Conservation (phyloP, 768 basidiomycete species). For the Podaxis mareebaensis region DNA sequence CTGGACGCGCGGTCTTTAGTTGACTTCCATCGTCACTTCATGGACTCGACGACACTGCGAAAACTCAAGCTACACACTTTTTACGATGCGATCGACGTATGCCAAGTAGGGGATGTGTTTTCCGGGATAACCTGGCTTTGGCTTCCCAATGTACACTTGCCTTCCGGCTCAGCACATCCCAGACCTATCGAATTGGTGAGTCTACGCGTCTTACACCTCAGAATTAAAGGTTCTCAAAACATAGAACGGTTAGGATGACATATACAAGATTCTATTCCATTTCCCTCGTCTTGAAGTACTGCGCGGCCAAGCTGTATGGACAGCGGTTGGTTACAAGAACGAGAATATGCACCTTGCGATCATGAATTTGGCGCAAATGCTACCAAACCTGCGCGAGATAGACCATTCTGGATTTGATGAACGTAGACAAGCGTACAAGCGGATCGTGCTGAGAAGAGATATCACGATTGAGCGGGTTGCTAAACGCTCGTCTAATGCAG, state of each 20-base stretch:
- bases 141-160: conserved; percentile 31
- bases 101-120: conserved; percentile 36
- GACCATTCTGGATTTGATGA: conserved; percentile 40
- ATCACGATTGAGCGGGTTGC: not conserved
- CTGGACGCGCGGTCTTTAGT: conserved; percentile 31
- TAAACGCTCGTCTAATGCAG: not conserved
- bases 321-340: conserved; percentile 34
- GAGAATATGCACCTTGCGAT: conserved; percentile 43
- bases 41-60: conserved; percentile 31
- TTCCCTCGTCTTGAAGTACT: conserved; percentile 46
- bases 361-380: conserved; percentile 36
- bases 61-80: conserved; percentile 35
- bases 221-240: not conserved
- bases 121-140: conserved; percentile 41
- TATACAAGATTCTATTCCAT: conserved; percentile 40
- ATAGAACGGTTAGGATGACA: conserved; percentile 29
- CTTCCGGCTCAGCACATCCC: conserved; percentile 24
- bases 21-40: conserved; percentile 24
- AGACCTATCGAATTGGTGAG: conserved; percentile 28
- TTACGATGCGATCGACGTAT: conserved; percentile 28
- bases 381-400: conserved; percentile 42
- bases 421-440: conserved; percentile 32
- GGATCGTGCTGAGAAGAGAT: conserved; percentile 40
- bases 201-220: not conserved
- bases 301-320: conserved; percentile 44